Base-by-base conservation (phyloP, 2,329 filamentous ascomycete genomes). In the Rosellinia necatrix region DNA sequence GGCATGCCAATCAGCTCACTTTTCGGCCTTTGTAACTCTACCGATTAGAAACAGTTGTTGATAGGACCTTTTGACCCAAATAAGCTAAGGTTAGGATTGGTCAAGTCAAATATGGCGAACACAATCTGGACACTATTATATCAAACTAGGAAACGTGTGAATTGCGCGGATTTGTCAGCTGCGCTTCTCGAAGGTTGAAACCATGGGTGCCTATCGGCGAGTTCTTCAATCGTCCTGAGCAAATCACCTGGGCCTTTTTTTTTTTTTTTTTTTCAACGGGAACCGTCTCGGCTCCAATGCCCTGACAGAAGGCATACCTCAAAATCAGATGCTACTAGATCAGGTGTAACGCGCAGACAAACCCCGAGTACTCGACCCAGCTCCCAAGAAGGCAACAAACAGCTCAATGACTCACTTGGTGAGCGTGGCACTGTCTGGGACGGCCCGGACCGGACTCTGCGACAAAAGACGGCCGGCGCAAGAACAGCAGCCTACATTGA, bases 181-280 rank as follows among this genome's bases (percentile, higher is more conserved):
- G 29, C 1, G 53, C 24, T 6, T 64, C 60, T 10, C 49, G 10
- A 3, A 12, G 17, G 8, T 24, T 61, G 6, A 62, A 56, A 6
- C 53, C 61, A 1, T 62, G 55, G 57, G 49, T 38, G 59, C 61
- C 57, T 4, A 60, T 62, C 34, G 60, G 44, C 5, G 37, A 60
- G 13, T 47, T 59, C 15, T 47, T 63, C 4, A 37, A 62, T 35
- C 15, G 37, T 6, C 56, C 61, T 2, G 60, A 63, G 30, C 24
- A 42, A 21, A 56, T 60, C n/a, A 57, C 49, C 1, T 61, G 54
- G 49, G 62, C 56, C 1, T 60, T 64, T n/a, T n/a, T n/a, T n/a
- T n/a, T n/a, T n/a, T n/a, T n/a, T n/a, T n/a, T n/a, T n/a, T n/a
- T 27, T 64, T 51, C 35, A 58, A 47, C 35, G 25, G 59, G 15